Evolutionary conservation across 176 grass and related monocot genomes (phyloP), one percentile per base, ranked within the genome.

Genomic region (Pharus latifolius): DNA sequence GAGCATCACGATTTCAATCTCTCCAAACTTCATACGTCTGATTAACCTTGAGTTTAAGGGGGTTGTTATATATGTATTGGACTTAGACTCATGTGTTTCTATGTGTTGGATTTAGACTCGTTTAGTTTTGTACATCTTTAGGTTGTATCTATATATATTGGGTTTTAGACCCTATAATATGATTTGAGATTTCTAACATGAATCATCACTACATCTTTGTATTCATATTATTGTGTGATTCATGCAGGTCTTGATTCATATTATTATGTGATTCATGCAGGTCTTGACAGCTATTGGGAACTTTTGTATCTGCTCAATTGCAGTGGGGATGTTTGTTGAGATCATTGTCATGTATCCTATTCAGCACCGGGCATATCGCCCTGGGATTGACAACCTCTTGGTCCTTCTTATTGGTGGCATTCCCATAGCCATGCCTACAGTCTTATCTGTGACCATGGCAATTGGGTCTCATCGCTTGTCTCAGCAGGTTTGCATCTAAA

Each of bases 391-490:
- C 63, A 85, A 85, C 54, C 82, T 85, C 41, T 79, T 85, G 75
- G 82, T 85, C 40, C 76, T 85, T 49, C 82, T 85, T 16, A 85
- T 85, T 85, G 82, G 82, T 22, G 83, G 76, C 17, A 85, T 85
- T 80, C 83, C 83, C 16, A 85, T 85, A 52, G 83, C 83, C 10
- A 85, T 85, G 83, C 83, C 83, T 27, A 85, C 83, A n/a, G 83
- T 85, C 48, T 50, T 86, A 24, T 86, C 83, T 19, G 83, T 86
- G 7, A 86, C 83, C 23, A 86, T 86, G 83, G 83, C 83, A 61
- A 81, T 86, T 71, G 83, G 83, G 26, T 81, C 83, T 38, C 83
- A 86, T 57, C 70, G 83, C 22, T 70, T 86, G 59, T 35, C 83
- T 31, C 71, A 86, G 42, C 81, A 83, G 81, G 81, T 83, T 29